Conservation (phyloP, 208 protist species). For the Leishmania mexicana region DNA sequence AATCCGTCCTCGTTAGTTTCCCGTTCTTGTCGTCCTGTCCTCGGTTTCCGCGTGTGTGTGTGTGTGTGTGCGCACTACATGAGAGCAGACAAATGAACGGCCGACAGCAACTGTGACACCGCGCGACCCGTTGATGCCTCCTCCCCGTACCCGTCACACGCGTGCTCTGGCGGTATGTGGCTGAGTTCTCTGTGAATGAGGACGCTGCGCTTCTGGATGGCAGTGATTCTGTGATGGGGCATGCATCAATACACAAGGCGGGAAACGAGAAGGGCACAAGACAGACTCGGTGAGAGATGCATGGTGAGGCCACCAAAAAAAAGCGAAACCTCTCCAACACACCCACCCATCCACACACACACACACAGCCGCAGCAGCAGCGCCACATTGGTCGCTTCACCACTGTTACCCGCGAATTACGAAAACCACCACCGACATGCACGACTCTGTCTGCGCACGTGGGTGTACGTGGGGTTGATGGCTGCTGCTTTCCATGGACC, state of each 20-base stretch:
- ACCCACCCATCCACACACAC: neutral
- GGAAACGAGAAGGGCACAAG: too few species aligned
- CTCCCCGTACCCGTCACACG: neutral
- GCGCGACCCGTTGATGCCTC: neutral
- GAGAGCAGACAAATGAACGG: neutral
- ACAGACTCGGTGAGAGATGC: too few species aligned
- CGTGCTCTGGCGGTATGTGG: neutral
- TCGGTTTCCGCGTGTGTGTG: neutral
- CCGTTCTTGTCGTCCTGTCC: neutral
- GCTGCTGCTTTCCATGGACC: neutral
- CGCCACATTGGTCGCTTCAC: neutral
- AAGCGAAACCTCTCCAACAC: neutral
- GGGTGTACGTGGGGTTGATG: neutral
- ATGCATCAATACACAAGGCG: too few species aligned
- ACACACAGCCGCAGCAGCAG: neutral
- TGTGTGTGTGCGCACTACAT: neutral
- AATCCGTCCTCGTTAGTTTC: too few species aligned
- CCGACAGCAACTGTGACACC: neutral
- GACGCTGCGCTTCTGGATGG: neutral
- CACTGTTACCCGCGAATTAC: neutral
- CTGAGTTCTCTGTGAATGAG: neutral
- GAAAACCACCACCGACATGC: neutral
- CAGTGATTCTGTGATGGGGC: neutral
- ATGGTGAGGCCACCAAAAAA: too few species aligned
- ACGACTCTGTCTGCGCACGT: neutral